Percentiles rank a stretch among this genome's conserved stretches.
These are phyloP conservation scores for Excoecaria cochinchinensis DNA, from an alignment of 345 rosid genomes.

Conservation along the genomic window DNA sequence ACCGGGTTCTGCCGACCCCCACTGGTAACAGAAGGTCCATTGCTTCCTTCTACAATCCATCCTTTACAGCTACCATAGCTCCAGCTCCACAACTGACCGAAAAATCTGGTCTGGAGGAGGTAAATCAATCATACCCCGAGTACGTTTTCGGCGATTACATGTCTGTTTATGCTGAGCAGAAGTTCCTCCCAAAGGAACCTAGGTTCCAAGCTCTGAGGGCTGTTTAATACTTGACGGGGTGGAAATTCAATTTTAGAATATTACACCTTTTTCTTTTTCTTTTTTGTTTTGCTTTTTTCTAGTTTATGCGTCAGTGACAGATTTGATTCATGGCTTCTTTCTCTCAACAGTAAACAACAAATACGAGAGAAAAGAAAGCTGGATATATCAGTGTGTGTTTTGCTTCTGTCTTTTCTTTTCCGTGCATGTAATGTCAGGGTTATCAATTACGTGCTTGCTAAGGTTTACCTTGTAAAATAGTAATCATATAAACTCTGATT, in stretches of 20 bases:
- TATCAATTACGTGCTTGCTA: too few species aligned
- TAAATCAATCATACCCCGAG: constrained; percentile 50
- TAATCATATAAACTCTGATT: too few species aligned
- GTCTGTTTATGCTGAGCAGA: constrained; percentile 80
- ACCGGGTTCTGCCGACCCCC: constrained; percentile 52
- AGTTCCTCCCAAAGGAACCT: constrained; percentile 84
- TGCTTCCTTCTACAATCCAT: constrained; percentile 90
- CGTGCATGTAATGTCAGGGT: background rate
- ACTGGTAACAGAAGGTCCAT: constrained; percentile 73
- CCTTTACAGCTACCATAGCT: constrained; percentile 67
- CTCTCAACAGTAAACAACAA: constrained; percentile 4
- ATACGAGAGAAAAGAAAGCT: constrained; percentile 26
- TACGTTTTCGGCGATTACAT: constrained; percentile 92
- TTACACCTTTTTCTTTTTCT: background rate
- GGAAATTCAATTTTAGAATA: constrained; percentile 8
- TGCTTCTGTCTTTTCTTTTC: background rate
- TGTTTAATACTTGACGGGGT: constrained; percentile 24
- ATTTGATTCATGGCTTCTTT: constrained; percentile 16
- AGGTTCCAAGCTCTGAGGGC: constrained; percentile 74
- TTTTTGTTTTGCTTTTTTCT: background rate
- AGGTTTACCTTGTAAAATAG: too few species aligned
- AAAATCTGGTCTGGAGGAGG: constrained; percentile 19
- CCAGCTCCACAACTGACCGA: constrained; percentile 48
- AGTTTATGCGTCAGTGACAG: background rate
- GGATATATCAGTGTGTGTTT: constrained; percentile 3